Base-by-base conservation (phyloP, 257 asterid species). In the Ligustrum vulgare region DNA sequence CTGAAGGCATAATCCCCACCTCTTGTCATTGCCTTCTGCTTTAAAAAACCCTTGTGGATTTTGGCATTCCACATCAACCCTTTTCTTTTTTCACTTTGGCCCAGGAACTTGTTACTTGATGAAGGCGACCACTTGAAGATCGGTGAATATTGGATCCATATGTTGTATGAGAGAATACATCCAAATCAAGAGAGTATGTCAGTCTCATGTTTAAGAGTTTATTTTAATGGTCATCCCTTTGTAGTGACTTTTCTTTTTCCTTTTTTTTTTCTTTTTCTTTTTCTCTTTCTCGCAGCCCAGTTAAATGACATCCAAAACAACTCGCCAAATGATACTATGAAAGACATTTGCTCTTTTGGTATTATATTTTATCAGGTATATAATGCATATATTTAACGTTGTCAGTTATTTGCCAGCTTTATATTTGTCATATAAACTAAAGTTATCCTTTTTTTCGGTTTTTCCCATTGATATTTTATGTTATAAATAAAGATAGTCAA, bases 121-220 rank as follows among this genome's bases (percentile, higher is more conserved):
- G 91, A 86, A 81, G 87, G 87, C 72, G 89, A 85, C 69, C 91
- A 86, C 74, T 83, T 88, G 80, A 88, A 86, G 82, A 83, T 88
- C 37, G 88, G 91, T 66, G 89, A 86, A 79, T 86, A 88, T 45
- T 88, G 93, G 93, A 80, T 85, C 75, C 91, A 83, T 58, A 86
- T 88, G 90, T 84, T 88, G 78, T 87, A 86, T 65, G 84, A 83
- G 79, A 84, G 74, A 54, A 86, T 78, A 73, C 87, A 80, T 72
- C 80, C 88, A 60, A 84, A 70, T 78, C 86, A 81, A 70, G 91
- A 86, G 22, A 67, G 91, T 88, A 84, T 20, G 75, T 37, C 56
- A 11, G 41, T 22, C 6, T 62, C 10, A 45, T 51, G 20, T 65
- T 73, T 77, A 47, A 47, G 25, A 70, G 6, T 66, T 70, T 41